Evolutionary conservation across 192 early-diverging fungal genomes (phyloP).

Genomic region (Coemansia sp.): DNA sequence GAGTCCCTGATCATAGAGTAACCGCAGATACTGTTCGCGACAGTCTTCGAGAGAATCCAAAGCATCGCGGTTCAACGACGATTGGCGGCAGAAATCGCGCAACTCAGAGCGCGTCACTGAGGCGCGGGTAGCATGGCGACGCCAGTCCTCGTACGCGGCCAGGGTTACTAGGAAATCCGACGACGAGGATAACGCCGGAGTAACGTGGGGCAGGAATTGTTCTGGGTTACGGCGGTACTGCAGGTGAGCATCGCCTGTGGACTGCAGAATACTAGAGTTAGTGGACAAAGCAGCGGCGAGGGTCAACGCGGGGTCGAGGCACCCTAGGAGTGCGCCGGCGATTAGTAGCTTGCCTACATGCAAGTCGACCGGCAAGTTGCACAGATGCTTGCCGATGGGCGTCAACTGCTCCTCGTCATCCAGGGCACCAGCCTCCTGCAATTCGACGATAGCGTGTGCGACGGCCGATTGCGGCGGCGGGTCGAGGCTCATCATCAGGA

Average conservation of each 20-base stretch:
- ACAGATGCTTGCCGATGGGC: constrained; percentile 70
- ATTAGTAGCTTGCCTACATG: constrained; percentile 75
- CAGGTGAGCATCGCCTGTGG: neutral
- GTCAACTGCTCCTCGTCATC: constrained; percentile 60
- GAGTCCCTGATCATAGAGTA: constrained; percentile 19
- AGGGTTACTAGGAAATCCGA: constrained; percentile 27
- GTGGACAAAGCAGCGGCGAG: constrained; percentile 62
- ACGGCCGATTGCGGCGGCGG: constrained; percentile 70
- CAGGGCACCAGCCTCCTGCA: constrained; percentile 37
- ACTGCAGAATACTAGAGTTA: constrained; percentile 14
- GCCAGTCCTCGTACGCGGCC: constrained; percentile 34
- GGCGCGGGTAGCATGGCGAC: neutral
- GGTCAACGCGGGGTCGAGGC: constrained; percentile 76
- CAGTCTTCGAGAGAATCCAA: constrained; percentile 34
- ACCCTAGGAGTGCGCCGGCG: constrained; percentile 71
- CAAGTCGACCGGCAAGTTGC: constrained; percentile 73
- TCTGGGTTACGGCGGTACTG: constrained; percentile 4
- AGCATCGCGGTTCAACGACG: constrained; percentile 17
- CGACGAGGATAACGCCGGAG: neutral
- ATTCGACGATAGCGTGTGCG: constrained; percentile 56
- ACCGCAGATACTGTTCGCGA: constrained; percentile 33
- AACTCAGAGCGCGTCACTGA: neutral
- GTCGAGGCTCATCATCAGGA: constrained; percentile 61
- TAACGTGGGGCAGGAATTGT: constrained; percentile 4
- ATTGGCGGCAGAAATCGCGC: constrained; percentile 4